A percentile compares a stretch with the other conserved stretches of the same genome.
Evolutionary conservation across 2,329 filamentous ascomycete species (phyloP).

Genomic region (Sporothrix protearum): DNA sequence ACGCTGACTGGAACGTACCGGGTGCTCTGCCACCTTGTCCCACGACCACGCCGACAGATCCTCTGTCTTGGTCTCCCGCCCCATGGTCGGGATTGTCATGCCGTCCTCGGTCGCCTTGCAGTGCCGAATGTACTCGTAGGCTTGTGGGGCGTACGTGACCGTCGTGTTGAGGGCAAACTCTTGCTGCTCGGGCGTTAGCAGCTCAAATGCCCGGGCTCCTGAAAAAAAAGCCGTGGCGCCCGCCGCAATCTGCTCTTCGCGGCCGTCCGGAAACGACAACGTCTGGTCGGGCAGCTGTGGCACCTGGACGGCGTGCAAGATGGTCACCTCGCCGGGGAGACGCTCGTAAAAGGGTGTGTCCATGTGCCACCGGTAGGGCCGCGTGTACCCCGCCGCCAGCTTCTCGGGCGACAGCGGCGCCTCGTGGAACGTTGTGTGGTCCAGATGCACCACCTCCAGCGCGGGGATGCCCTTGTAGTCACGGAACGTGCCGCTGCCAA

Average conservation of each 20-base stretch:
- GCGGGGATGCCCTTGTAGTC: conserved; percentile 24
- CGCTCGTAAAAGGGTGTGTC: conserved; percentile 72
- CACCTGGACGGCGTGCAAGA: conserved; percentile 67
- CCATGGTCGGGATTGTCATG: conserved; percentile 23
- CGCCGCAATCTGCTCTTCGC: conserved; percentile 22
- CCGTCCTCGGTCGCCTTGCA: conserved; percentile 37
- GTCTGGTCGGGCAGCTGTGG: conserved; percentile 43
- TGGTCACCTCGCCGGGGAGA: conserved; percentile 67
- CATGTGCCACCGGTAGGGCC: conserved; percentile 75
- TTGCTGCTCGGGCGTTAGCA: conserved; percentile 24
- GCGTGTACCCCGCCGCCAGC: conserved; percentile 42
- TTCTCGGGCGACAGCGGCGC: conserved; percentile 42
- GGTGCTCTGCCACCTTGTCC: conserved; percentile 28
- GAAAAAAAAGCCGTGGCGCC: conserved; percentile 27
- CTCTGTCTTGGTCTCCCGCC: conserved; percentile 15
- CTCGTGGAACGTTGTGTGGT: conserved; percentile 27
- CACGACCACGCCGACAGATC: conserved; percentile 23
- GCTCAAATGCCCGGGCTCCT: conserved; percentile 25
- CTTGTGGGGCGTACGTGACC: conserved; percentile 26
- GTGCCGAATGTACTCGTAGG: conserved; percentile 39
- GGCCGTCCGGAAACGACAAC: conserved; percentile 23
- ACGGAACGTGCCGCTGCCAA: conserved; percentile 25
- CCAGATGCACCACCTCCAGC: conserved; percentile 24
- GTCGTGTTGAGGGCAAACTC: conserved; percentile 26
- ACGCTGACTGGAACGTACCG: conserved; percentile 8